Evolutionary conservation across 352 stramenopile genomes (phyloP).

Genomic region (Pilasporangium apinafurcum): DNA sequence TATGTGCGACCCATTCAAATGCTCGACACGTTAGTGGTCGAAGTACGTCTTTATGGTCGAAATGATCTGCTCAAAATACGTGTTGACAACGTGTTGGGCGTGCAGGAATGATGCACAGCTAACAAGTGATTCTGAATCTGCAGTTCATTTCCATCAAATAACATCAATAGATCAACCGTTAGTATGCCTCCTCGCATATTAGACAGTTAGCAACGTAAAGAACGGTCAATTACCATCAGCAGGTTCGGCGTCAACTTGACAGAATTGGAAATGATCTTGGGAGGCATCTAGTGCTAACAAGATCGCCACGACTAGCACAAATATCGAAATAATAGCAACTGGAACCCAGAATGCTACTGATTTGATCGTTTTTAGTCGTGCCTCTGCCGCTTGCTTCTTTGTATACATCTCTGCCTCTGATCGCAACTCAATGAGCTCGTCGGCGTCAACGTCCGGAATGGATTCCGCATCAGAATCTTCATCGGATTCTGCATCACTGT

Average conservation of each 20-base stretch:
- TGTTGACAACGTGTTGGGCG: slow-evolving; percentile 26
- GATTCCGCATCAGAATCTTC: slow-evolving; percentile 30
- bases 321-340: slow-evolving; percentile 23
- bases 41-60: slow-evolving; percentile 6
- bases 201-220: neutral
- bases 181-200: slow-evolving; percentile 1
- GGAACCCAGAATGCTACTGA: slow-evolving; percentile 22
- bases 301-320: slow-evolving; percentile 33
- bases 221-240: slow-evolving; percentile 23
- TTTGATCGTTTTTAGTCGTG: slow-evolving; percentile 7
- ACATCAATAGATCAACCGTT: neutral
- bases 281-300: slow-evolving; percentile 45
- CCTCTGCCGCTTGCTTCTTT: slow-evolving; percentile 3
- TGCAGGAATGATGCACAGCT: slow-evolving; percentile 35
- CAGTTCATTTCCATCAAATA: slow-evolving; percentile 2
- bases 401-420: slow-evolving; percentile 35
- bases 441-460: slow-evolving; percentile 36
- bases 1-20: neutral
- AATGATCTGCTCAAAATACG: slow-evolving; percentile 13
- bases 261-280: slow-evolving; percentile 44
- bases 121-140: slow-evolving; percentile 22
- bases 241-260: slow-evolving; percentile 20
- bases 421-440: slow-evolving; percentile 30
- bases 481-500: slow-evolving; percentile 21
- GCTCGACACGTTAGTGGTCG: too few relatives aligned